Conservation (phyloP, 2,329 filamentous ascomycete species). For the Calonectria naviculata region DNA sequence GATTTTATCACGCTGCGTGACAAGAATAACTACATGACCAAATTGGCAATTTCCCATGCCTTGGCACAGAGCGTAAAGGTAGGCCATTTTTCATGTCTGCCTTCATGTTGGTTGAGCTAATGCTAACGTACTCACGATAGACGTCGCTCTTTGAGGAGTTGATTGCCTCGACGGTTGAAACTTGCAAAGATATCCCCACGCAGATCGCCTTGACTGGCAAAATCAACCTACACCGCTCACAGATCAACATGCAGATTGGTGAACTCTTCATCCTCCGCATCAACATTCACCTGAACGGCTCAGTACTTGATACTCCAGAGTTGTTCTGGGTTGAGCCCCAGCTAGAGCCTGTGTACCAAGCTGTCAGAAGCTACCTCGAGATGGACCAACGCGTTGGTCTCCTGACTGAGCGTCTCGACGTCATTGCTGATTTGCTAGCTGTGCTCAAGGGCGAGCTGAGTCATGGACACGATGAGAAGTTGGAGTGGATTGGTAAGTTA, state of each 20-base stretch:
- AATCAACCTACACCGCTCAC: slow-evolving; percentile 84
- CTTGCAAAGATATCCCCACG: slow-evolving; percentile 91
- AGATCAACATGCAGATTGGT: slow-evolving; percentile 99
- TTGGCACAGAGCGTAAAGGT: slow-evolving; percentile 95
- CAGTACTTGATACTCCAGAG: slow-evolving; percentile 95
- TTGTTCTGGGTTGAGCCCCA: slow-evolving; percentile 99
- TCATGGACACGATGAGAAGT: slow-evolving; percentile 89
- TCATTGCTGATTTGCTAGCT: slow-evolving; percentile 92
- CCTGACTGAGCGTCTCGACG: slow-evolving; percentile 84
- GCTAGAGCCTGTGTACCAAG: slow-evolving; percentile 95
- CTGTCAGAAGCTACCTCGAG: slow-evolving; percentile 93
- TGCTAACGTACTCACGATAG: slow-evolving; percentile 51
- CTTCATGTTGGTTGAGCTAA: background rate
- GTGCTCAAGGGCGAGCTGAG: slow-evolving; percentile 96
- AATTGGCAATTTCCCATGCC: slow-evolving; percentile 95
- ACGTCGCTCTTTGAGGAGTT: slow-evolving; percentile 97
- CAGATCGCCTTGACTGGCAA: slow-evolving; percentile 94
- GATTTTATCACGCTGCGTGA: slow-evolving; percentile 97
- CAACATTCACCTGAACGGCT: slow-evolving; percentile 97
- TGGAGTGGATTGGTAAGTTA: slow-evolving; percentile 86
- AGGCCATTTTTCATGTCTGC: slow-evolving; percentile 18
- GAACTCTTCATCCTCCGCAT: slow-evolving; percentile 98
- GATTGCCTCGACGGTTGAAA: slow-evolving; percentile 91
- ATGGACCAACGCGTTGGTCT: slow-evolving; percentile 96
- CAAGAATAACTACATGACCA: slow-evolving; percentile 98